A percentile compares a stretch with the other conserved stretches of the same genome.
phyloP scores from a whole-genome alignment of 345 rosid genomes.

The Syzygium aromaticum region DNA sequence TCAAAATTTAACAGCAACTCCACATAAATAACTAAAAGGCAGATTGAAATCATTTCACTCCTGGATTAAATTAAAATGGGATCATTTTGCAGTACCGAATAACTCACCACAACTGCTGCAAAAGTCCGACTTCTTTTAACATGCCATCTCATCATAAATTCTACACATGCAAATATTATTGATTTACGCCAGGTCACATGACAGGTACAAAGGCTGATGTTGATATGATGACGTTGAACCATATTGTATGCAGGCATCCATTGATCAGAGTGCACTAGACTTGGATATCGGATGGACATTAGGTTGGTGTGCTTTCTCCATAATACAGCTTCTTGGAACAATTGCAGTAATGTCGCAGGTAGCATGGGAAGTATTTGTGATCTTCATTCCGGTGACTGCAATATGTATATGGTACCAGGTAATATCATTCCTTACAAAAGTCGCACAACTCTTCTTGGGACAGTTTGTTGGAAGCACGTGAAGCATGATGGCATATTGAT shows the following conservation, averaged over 20 bases:
- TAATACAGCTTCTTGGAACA: conserved; percentile 75
- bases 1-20: neutral
- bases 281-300: conserved; percentile 65
- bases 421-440: conserved; percentile 11
- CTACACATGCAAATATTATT: neutral
- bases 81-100: neutral
- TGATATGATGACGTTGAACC: neutral
- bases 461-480: neutral
- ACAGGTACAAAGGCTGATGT: neutral
- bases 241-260: conserved; percentile 54
- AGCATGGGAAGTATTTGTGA: conserved; percentile 91
- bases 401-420: conserved; percentile 94
- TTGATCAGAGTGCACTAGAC: conserved; percentile 87
- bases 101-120: neutral
- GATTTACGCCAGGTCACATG: neutral
- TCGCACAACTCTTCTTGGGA: neutral
- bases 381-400: conserved; percentile 96
- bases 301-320: conserved; percentile 93
- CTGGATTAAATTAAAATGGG: neutral
- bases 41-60: neutral
- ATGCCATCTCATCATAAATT: neutral
- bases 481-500: neutral
- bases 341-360: conserved; percentile 87
- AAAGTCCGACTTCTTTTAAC: neutral
- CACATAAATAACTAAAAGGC: neutral